A percentile compares a stretch with the other conserved stretches of the same genome.
Evolutionary conservation across 192 early-diverging fungal genomes (phyloP).

Genomic region (Coemansia sp.): DNA sequence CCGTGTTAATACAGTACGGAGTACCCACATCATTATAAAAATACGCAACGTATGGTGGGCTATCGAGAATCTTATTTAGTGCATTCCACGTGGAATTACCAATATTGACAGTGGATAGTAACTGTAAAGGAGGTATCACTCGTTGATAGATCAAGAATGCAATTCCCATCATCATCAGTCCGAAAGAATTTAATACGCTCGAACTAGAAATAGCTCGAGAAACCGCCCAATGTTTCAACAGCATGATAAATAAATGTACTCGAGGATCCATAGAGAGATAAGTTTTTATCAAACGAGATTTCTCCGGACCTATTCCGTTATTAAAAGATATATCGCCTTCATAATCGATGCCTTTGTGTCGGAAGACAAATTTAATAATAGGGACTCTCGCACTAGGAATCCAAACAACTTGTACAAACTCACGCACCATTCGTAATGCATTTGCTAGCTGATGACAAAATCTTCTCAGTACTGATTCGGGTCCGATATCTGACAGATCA

Average conservation of each 20-base stretch:
- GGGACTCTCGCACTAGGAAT: slow-evolving; percentile 30
- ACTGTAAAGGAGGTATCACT: slow-evolving; percentile 47
- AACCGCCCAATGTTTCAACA: slow-evolving; percentile 36
- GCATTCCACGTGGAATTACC: neutral
- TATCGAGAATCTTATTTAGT: slow-evolving; percentile 9
- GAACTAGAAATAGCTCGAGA: slow-evolving; percentile 10
- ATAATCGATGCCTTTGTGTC: neutral
- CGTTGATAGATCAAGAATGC: slow-evolving; percentile 30
- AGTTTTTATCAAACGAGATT: slow-evolving; percentile 14
- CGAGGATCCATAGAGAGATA: slow-evolving; percentile 29
- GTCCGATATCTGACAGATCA: neutral
- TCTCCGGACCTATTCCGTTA: slow-evolving; percentile 15
- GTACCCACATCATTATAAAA: neutral
- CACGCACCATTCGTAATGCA: neutral
- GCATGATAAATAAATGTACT: slow-evolving; percentile 19
- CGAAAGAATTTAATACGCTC: slow-evolving; percentile 40
- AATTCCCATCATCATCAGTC: slow-evolving; percentile 39
- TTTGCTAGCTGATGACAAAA: neutral
- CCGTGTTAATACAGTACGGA: slow-evolving; percentile 9
- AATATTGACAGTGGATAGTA: slow-evolving; percentile 10
- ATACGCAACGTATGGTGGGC: slow-evolving; percentile 6
- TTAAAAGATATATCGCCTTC: slow-evolving; percentile 40
- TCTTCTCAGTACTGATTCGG: neutral
- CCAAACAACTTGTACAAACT: slow-evolving; percentile 13
- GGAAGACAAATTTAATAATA: slow-evolving; percentile 39